Conservation (phyloP, 2,329 filamentous ascomycete species). For the Boeremia lycopersici region DNA sequence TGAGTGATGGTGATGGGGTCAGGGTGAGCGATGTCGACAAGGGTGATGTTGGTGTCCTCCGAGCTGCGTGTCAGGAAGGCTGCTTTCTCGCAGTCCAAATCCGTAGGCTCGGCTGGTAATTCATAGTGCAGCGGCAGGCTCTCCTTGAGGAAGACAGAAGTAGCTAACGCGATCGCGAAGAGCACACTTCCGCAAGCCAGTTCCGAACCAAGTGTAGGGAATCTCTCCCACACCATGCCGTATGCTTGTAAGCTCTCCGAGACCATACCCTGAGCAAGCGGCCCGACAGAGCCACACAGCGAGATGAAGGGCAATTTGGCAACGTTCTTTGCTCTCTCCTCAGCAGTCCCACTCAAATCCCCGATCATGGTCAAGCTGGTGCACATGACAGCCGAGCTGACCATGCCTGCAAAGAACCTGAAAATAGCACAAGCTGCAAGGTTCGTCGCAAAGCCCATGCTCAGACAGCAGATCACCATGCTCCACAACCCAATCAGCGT, state of each 20-base stretch:
- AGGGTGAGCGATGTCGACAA: slow-evolving; percentile 45
- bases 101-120: slow-evolving; percentile 24
- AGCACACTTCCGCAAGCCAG: slow-evolving; percentile 52
- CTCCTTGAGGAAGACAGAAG: slow-evolving; percentile 51
- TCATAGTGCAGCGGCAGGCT: slow-evolving; percentile 38
- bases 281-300: slow-evolving; percentile 53
- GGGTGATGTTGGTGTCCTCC: slow-evolving; percentile 43
- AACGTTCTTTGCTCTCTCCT: slow-evolving; percentile 50
- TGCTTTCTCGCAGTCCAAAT: slow-evolving; percentile 53
- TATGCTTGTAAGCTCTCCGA: slow-evolving; percentile 50
- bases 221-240: slow-evolving; percentile 51
- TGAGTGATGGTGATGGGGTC: slow-evolving; percentile 53
- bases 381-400: slow-evolving; percentile 53
- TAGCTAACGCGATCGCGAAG: slow-evolving; percentile 49
- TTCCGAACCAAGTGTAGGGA: slow-evolving; percentile 53
- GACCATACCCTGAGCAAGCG: slow-evolving; percentile 52
- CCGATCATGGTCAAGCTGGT: slow-evolving; percentile 56
- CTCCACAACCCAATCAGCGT: slow-evolving; percentile 52
- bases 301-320: slow-evolving; percentile 53
- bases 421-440: slow-evolving; percentile 51
- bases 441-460: slow-evolving; percentile 55
- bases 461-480: slow-evolving; percentile 53
- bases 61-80: slow-evolving; percentile 52
- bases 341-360: slow-evolving; percentile 47
- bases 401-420: slow-evolving; percentile 52